A percentile compares a stretch with the other conserved stretches of the same genome.
These are phyloP conservation scores for Cladosporium oxysporum DNA, from an alignment of 2,329 filamentous ascomycete species.

Conservation along the genomic window DNA sequence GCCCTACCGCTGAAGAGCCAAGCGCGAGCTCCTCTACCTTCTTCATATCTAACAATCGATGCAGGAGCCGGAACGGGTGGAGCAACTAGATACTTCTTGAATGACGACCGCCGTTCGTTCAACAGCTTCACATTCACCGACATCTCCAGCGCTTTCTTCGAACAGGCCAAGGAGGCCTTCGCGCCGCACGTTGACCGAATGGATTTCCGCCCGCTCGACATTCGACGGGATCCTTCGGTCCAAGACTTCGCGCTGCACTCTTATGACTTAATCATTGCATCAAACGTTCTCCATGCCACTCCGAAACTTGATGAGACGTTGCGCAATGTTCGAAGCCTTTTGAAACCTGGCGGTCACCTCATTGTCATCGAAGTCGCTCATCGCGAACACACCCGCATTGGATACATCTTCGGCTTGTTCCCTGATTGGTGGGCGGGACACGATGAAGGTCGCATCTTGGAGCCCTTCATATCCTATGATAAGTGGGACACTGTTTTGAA, in stretches of 20 bases:
- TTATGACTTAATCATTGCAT: constrained; percentile 34
- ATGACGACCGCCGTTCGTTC: constrained; percentile 27
- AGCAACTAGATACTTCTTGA: constrained; percentile 33
- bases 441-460: constrained; percentile 31
- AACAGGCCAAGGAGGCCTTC: constrained; percentile 30
- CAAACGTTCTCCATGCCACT: constrained; percentile 33
- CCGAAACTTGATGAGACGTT: constrained; percentile 26
- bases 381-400: constrained; percentile 16
- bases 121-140: constrained; percentile 51
- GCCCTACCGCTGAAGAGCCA: too few species aligned
- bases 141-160: constrained; percentile 46
- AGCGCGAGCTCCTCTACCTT: too few species aligned
- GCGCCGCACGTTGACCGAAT: background rate
- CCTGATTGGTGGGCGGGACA: constrained; percentile 41
- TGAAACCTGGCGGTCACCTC: constrained; percentile 33
- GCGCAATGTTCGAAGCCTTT: constrained; percentile 28
- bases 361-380: constrained; percentile 30
- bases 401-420: constrained; percentile 33
- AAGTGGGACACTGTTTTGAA: constrained; percentile 40
- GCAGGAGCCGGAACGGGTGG: too few species aligned
- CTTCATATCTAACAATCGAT: too few species aligned
- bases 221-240: background rate
- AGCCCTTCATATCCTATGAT: constrained; percentile 34
- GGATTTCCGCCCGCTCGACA: background rate
- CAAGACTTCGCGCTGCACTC: constrained; percentile 39